A percentile compares a stretch with the other conserved stretches of the same genome.
Conservation (phyloP, 768 basidiomycete genomes). For the Antrodiella citrinella region DNA sequence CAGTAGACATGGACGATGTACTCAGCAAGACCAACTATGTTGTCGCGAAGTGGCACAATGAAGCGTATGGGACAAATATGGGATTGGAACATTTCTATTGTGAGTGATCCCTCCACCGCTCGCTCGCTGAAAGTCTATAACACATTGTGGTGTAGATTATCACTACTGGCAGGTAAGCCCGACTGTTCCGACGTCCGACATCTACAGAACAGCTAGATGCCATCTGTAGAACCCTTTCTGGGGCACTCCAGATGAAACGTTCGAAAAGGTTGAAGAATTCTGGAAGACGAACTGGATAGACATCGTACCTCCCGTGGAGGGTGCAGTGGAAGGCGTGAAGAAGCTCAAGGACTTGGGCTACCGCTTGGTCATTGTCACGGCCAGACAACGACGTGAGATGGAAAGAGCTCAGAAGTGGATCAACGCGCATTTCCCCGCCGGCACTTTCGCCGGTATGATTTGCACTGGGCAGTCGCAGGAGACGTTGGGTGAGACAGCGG, state of each 20-base stretch:
- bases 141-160: slow-evolving; percentile 37
- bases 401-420: slow-evolving; percentile 63
- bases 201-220: neutral
- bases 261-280: slow-evolving; percentile 49
- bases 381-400: slow-evolving; percentile 47
- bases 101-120: slow-evolving; percentile 28
- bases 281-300: slow-evolving; percentile 45
- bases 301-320: slow-evolving; percentile 43
- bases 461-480: slow-evolving; percentile 70
- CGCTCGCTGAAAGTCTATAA: slow-evolving; percentile 3
- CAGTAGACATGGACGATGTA: slow-evolving; percentile 65
- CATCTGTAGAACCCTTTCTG: slow-evolving; percentile 42
- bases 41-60: slow-evolving; percentile 62
- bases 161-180: slow-evolving; percentile 64
- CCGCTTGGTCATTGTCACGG: slow-evolving; percentile 67
- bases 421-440: slow-evolving; percentile 49
- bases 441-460: slow-evolving; percentile 51
- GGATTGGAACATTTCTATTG: slow-evolving; percentile 52
- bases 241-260: slow-evolving; percentile 53
- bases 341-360: slow-evolving; percentile 56
- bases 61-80: slow-evolving; percentile 48
- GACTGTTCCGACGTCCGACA: no score
- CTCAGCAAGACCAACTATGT: slow-evolving; percentile 52
- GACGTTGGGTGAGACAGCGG: slow-evolving; percentile 29
- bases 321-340: slow-evolving; percentile 51